These are phyloP conservation scores for Houttuynia cordata DNA, from an alignment of 164 flowering plant genomes.

Conservation along the genomic window DNA sequence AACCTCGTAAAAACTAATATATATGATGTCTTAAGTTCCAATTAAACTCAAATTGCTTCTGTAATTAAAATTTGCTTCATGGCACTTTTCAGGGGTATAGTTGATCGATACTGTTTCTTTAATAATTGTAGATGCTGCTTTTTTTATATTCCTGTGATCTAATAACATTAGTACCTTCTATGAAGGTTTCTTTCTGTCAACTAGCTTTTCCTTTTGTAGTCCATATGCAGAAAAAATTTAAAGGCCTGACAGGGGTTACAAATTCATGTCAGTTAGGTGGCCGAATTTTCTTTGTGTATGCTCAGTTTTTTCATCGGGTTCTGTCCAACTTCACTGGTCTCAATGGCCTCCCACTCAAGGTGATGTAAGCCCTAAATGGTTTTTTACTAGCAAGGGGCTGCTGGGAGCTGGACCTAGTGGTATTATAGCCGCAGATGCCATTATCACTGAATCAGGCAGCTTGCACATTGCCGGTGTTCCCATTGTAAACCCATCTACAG, in stretches of 20 bases:
- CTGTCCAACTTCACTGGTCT: conserved; percentile 97
- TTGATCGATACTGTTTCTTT: no score
- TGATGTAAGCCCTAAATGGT: conserved; percentile 65
- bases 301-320: conserved; percentile 97
- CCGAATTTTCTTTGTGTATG: conserved; percentile 97
- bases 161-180: no score
- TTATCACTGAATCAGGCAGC: conserved; percentile 88
- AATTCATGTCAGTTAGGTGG: conserved; percentile 72
- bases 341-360: conserved; percentile 75
- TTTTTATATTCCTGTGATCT: no score
- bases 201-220: background rate
- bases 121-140: no score
- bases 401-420: conserved; percentile 99
- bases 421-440: conserved; percentile 99
- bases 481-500: conserved; percentile 95
- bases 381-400: conserved; percentile 84
- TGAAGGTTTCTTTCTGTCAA: no score
- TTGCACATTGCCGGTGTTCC: conserved; percentile 99
- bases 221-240: background rate
- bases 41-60: no score
- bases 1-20: no score
- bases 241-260: background rate
- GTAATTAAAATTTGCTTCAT: no score
- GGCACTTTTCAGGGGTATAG: no score
- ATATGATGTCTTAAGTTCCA: no score